Evolutionary conservation across 2,329 filamentous ascomycete species (phyloP), one percentile per base, ranked within the genome.

Genomic region (Cyclaneusma minus): DNA sequence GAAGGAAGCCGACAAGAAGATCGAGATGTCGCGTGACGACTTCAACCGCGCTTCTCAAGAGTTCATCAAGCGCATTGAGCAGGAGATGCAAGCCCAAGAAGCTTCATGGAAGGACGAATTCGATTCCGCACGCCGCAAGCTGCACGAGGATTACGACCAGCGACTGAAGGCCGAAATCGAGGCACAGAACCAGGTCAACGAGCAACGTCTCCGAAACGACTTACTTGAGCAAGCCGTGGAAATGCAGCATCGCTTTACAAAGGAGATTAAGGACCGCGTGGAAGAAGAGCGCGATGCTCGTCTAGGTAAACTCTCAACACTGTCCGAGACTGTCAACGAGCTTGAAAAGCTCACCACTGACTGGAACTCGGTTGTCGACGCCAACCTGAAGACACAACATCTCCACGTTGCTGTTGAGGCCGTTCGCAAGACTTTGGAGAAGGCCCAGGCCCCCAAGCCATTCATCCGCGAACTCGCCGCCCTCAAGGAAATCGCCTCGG

Each of bases 341-440:
- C 71, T 98, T 8, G 85, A 94, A 57, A 74, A 75, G 51, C 68
- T 98, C 29, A 91, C 85, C 2, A 68, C 70, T 2, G 77, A 83
- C 38, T 95, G 84, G 84, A 91, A 87, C 54, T 70, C 74, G 21
- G 82, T 95, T 19, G 72, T 98, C 13, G 84, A 95, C 48, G 64
- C 69, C 33, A 95, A 89, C 55, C 68, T 95, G 35, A 78, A 81
- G 53, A 94, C 89, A 1, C 89, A 98, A 54, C 85, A 95, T 56
- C 73, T 98, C 15, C 83, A 94, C 47, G 83, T 98, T 18, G 89
- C 89, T 12, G 79, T 95, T 16, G 89, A 98, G 49, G 83, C 87
- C 20, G 84, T 95, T 27, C 78, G 82, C 38, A 73, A 81, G 31
- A 82, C 77, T 26, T 68, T 95, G 13, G 76, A 84, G 46, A 76